phyloP scores from a whole-genome alignment of 2,329 filamentous ascomycete genomes.

The Rachicladosporium sp. region DNA sequence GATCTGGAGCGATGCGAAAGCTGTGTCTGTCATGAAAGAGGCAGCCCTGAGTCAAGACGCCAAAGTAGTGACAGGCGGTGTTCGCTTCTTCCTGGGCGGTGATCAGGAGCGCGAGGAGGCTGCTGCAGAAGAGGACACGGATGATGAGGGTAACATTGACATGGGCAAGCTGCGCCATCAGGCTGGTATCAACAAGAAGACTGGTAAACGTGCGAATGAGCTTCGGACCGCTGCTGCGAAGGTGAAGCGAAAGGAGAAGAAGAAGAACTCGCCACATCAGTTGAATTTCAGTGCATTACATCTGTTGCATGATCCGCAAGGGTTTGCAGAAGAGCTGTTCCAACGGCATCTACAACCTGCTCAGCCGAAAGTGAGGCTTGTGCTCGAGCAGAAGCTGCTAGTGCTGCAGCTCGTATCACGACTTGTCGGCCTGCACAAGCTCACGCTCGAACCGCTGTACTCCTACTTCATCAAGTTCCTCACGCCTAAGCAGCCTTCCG shows the following conservation, averaged over 20 bases:
- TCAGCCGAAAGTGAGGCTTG: slow-evolving; percentile 70
- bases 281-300: slow-evolving; percentile 96
- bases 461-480: slow-evolving; percentile 90
- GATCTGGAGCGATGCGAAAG: slow-evolving; percentile 86
- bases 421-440: slow-evolving; percentile 81
- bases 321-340: slow-evolving; percentile 82
- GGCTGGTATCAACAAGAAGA: slow-evolving; percentile 90
- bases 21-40: slow-evolving; percentile 97
- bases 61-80: slow-evolving; percentile 78
- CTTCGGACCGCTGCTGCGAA: slow-evolving; percentile 72
- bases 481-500: slow-evolving; percentile 74
- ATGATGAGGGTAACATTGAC: slow-evolving; percentile 64
- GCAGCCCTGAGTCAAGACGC: slow-evolving; percentile 79
- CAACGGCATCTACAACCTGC: slow-evolving; percentile 66
- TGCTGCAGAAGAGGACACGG: slow-evolving; percentile 71
- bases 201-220: slow-evolving; percentile 68
- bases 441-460: slow-evolving; percentile 81
- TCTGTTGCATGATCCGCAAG: slow-evolving; percentile 84
- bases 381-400: slow-evolving; percentile 79
- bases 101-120: slow-evolving; percentile 92
- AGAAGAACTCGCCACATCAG: slow-evolving; percentile 75
- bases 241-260: slow-evolving; percentile 70
- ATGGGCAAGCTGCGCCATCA: slow-evolving; percentile 74
- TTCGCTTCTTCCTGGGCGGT: slow-evolving; percentile 88
- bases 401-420: slow-evolving; percentile 83